Evolutionary conservation across 2,329 filamentous ascomycete genomes (phyloP), one percentile per base, ranked within the genome.

Genomic region (Sclerotinia borealis): DNA sequence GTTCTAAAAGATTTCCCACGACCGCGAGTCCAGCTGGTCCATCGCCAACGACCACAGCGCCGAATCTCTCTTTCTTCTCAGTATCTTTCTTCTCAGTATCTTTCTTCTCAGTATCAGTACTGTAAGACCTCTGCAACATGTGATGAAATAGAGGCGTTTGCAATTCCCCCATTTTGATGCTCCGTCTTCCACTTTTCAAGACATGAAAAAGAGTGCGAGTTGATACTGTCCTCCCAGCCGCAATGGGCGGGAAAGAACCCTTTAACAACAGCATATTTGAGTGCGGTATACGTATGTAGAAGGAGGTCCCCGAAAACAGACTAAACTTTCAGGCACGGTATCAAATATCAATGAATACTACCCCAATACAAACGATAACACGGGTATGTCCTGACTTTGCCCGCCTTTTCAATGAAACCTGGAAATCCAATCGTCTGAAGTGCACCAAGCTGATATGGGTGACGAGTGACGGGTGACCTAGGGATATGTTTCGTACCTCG

Each of bases 1-100:
- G 78, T 69, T 87, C 83, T 22, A 88, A 77, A 22, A 88, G 74
- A 68, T 85, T 86, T n/a, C 85, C 85, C 29, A 87, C 77, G 8
- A 80, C 81, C 4, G 83, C 84, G 62, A 87, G 79, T 63, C 85
- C 85, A 49, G 81, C 82, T 4, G 83, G 81, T 19, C 84, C 84
- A 61, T 79, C 82, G 58, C 84, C 84, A 25, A 85, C 81, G 2
- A 87, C 83, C 1, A 86, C 79, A 3, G 83, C 83, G 56, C 78
- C 79, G 69, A 79, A 84, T 69, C 66, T 70, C 39, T 55, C 47
- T 39, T 64, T 47, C 25, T 22, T 52, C 45, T 37, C n/a, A 17
- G 19, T 15, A 19, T 56, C 34, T 31, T 64, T 47, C 25, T 22
- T 52, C 45, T 37, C n/a, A 17, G 19, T 15, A 19, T 55, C 47